Evolutionary conservation across 805 yeast species (phyloP).

Genomic region (Teunomyces tritomae): DNA sequence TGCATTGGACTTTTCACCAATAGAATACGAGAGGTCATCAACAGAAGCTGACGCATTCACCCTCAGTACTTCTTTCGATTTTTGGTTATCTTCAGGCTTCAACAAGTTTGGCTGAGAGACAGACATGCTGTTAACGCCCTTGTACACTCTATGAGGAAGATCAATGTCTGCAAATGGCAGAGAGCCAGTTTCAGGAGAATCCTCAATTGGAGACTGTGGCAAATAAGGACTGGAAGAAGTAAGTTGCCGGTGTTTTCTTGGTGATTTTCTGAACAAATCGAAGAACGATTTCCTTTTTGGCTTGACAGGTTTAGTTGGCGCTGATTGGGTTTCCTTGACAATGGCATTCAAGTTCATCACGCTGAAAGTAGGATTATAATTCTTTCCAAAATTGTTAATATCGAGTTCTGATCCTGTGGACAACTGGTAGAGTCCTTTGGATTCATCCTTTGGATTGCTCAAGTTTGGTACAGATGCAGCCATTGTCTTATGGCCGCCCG

Average conservation of each 20-base stretch:
- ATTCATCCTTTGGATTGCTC: constrained; percentile 2
- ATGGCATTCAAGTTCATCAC: constrained; percentile 12
- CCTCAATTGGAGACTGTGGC: constrained; percentile 13
- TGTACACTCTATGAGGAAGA: constrained; percentile 2
- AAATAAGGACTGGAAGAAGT: constrained; percentile 9
- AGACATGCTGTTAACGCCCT: neutral
- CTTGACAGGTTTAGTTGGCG: constrained; percentile 3
- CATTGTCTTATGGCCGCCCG: neutral
- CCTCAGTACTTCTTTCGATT: neutral
- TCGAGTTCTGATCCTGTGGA: constrained; percentile 37
- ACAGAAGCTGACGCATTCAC: neutral
- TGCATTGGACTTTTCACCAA: constrained; percentile 13
- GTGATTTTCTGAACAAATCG: constrained; percentile 31
- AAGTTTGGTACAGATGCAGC: constrained; percentile 16
- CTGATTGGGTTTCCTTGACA: constrained; percentile 6
- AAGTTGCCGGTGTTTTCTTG: constrained; percentile 7
- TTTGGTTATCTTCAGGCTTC: constrained; percentile 5
- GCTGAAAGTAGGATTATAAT: constrained; percentile 36
- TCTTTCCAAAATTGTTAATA: constrained; percentile 38
- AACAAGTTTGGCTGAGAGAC: constrained; percentile 1
- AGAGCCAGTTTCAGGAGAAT: neutral
- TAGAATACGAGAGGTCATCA: constrained; percentile 5
- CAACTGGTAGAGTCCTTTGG: constrained; percentile 10
- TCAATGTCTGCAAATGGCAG: constrained; percentile 1
- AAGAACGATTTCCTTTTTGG: constrained; percentile 33